Base-by-base conservation (phyloP, 805 yeast genomes). In the Wickerhamia fluorescens region DNA sequence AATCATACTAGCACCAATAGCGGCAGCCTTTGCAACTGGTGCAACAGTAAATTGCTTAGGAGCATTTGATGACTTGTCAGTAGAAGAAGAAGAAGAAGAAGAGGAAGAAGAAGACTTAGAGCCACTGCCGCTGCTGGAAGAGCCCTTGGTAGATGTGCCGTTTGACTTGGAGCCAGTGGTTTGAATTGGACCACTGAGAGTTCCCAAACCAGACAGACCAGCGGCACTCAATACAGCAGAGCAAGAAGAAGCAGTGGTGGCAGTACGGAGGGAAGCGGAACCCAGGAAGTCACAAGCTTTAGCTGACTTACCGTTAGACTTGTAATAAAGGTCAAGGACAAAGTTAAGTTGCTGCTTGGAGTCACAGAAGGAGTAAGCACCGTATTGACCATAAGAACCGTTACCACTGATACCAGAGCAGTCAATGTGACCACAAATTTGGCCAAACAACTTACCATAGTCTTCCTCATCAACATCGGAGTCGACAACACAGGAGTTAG, bases 121-220 rank as follows among this genome's bases (percentile, higher is more conserved):
- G 44, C 47, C 44, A 41, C 47, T 39, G 23, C 51, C 45, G 25
- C 54, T 37, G 27, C 50, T 56, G 20, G 56, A 31, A 27, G 65
- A 36, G 16, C 35, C 42, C 31, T 53, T 46, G n/a, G n/a, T n/a
- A n/a, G n/a, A n/a, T n/a, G n/a, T n/a, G n/a, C n/a, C n/a, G n/a
- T n/a, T n/a, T n/a, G n/a, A n/a, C n/a, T n/a, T n/a, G n/a, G n/a
- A n/a, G n/a, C n/a, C n/a, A 25, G 56, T 34, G 23, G 53, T 29
- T 25, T 31, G 36, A 22, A 55, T 31, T 15, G 54, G 36, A 24
- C 57, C 64, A 26, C 54, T 49, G 33, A 77, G 65, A 16, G 73
- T 37, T 33, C 86, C 85, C 33, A 75, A 51, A 53, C 94, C 94
- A 28, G 70, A 67, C 36, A 69, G 37, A 51, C 94, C 94, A 42